Percentiles rank a stretch among this genome's conserved stretches.
Evolutionary conservation across 805 yeast genomes (phyloP).

Genomic region (Cyberlindnera xylosilytica): DNA sequence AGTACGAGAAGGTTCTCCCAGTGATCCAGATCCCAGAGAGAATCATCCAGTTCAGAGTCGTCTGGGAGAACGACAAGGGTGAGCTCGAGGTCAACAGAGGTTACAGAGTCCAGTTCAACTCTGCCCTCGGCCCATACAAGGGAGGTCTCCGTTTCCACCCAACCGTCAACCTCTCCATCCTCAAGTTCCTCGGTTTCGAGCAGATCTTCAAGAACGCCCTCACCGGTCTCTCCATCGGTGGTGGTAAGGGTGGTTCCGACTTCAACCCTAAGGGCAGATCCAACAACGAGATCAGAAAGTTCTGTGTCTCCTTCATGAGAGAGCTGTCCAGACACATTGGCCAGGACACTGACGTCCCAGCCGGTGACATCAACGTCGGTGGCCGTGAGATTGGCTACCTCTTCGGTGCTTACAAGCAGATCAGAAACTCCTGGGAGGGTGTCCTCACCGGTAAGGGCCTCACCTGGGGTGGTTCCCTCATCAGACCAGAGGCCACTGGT

Average conservation of each 20-base stretch:
- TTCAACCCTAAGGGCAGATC: slow-evolving; percentile 96
- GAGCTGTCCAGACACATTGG: slow-evolving; percentile 96
- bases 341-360: slow-evolving; percentile 96
- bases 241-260: slow-evolving; percentile 99
- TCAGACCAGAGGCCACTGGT: slow-evolving; percentile 99
- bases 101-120: slow-evolving; percentile 97
- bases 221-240: slow-evolving; percentile 97
- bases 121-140: slow-evolving; percentile 98
- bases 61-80: slow-evolving; percentile 96
- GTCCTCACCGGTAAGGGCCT: slow-evolving; percentile 97
- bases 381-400: slow-evolving; percentile 72
- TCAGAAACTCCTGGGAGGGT: slow-evolving; percentile 93
- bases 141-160: slow-evolving; percentile 99
- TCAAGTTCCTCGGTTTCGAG: slow-evolving; percentile 96
- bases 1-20: slow-evolving; percentile 82
- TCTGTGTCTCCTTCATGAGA: slow-evolving; percentile 94
- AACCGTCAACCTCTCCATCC: slow-evolving; percentile 88
- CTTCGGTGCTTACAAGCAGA: slow-evolving; percentile 94
- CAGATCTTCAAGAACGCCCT: slow-evolving; percentile 98
- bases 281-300: slow-evolving; percentile 92
- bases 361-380: slow-evolving; percentile 99
- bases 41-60: slow-evolving; percentile 93
- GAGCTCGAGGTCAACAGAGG: slow-evolving; percentile 92
- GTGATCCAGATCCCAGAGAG: slow-evolving; percentile 95
- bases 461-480: slow-evolving; percentile 98